These are phyloP conservation scores for Myotisia sp. DNA, from an alignment of 2,329 filamentous ascomycete genomes.

Conservation along the genomic window DNA sequence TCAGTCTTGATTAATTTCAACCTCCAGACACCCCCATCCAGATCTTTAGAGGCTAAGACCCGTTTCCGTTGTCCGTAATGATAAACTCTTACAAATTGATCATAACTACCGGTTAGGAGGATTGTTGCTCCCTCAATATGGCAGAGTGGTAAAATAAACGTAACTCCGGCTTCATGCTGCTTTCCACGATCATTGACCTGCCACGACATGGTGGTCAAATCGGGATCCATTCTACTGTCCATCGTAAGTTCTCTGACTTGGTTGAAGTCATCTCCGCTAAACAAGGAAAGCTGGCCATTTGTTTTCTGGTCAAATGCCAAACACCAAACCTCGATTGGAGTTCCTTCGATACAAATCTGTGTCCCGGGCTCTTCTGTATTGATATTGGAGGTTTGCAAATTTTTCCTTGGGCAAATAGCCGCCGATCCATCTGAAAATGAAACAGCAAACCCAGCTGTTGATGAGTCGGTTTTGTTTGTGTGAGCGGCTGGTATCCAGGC, in stretches of 20 bases:
- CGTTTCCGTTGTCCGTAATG: slow-evolving; percentile 24
- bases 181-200: slow-evolving; percentile 35
- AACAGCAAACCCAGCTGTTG: slow-evolving; percentile 45
- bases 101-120: slow-evolving; percentile 79
- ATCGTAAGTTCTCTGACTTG: slow-evolving; percentile 20
- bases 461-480: slow-evolving; percentile 13
- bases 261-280: slow-evolving; percentile 29
- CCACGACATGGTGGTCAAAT: slow-evolving; percentile 10
- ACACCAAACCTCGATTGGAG: slow-evolving; percentile 28
- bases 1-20: slow-evolving; percentile 41
- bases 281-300: slow-evolving; percentile 17
- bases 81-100: slow-evolving; percentile 62
- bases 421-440: slow-evolving; percentile 58
- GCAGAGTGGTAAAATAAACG: slow-evolving; percentile 62
- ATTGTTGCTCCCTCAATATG: slow-evolving; percentile 37
- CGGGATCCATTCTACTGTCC: neutral
- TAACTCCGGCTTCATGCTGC: slow-evolving; percentile 70
- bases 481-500: slow-evolving; percentile 49
- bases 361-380: slow-evolving; percentile 36
- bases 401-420: slow-evolving; percentile 37
- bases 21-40: slow-evolving; percentile 79
- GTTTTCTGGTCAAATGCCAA: slow-evolving; percentile 15
- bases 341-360: slow-evolving; percentile 57
- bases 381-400: slow-evolving; percentile 24
- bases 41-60: slow-evolving; percentile 48